Evolutionary conservation across 2,329 filamentous ascomycete species (phyloP).

Genomic region (Penicillium sp.): DNA sequence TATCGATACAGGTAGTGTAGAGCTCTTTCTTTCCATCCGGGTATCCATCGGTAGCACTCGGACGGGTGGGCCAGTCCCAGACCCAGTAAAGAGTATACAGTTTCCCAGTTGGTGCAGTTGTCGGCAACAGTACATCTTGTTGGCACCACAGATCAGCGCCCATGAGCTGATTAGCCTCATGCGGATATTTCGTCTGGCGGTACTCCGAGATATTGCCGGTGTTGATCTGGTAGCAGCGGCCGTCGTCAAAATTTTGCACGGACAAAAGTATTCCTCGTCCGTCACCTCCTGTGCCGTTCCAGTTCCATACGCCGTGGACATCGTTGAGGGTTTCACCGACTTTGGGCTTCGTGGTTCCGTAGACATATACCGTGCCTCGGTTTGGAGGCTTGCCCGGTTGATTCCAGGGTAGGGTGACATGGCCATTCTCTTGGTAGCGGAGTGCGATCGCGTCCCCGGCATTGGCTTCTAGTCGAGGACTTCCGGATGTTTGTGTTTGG

Average conservation of each 20-base stretch:
- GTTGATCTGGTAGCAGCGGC: conserved; percentile 83
- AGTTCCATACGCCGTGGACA: conserved; percentile 76
- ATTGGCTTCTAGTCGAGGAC: conserved; percentile 62
- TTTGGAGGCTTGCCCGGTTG: conserved; percentile 63
- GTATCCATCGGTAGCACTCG: conserved; percentile 34
- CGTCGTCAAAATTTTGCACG: conserved; percentile 83
- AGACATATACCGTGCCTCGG: conserved; percentile 72
- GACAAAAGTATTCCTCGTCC: conserved; percentile 73
- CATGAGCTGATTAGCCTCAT: conserved; percentile 52
- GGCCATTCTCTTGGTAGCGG: conserved; percentile 73
- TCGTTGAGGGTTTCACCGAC: conserved; percentile 59
- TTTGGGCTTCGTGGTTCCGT: conserved; percentile 66
- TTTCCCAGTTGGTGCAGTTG: conserved; percentile 61
- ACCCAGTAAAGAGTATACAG: conserved; percentile 90
- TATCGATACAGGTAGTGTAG: conserved; percentile 53
- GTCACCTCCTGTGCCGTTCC: conserved; percentile 78
- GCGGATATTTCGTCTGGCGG: conserved; percentile 60
- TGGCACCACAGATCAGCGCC: conserved; percentile 74
- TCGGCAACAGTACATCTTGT: conserved; percentile 73
- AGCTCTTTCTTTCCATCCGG: conserved; percentile 48
- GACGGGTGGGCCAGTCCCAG: conserved; percentile 83
- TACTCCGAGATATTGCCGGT: conserved; percentile 55
- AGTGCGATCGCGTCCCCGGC: conserved; percentile 67
- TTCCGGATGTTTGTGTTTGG: conserved; percentile 58
- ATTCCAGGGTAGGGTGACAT: conserved; percentile 63